Conservation (phyloP, 768 basidiomycete genomes). For the Chiua virens region DNA sequence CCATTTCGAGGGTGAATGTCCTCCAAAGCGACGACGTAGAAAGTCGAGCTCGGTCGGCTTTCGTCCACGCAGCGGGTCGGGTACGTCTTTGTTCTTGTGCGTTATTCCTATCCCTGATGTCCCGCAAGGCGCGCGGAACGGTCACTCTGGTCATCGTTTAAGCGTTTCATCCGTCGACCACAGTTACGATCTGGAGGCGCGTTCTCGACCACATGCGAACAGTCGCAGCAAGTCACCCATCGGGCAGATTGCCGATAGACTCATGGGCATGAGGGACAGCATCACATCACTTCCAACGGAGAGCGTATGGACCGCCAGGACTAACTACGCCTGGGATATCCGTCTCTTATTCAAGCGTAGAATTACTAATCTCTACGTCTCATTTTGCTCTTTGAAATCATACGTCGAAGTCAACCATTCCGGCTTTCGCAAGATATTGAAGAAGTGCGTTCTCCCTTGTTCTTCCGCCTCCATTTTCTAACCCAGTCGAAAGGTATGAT, state of each 20-base stretch:
- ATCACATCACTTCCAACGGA: constrained; percentile 42
- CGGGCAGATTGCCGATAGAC: constrained; percentile 44
- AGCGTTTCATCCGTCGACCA: constrained; percentile 53
- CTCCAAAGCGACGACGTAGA: constrained; percentile 35
- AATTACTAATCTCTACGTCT: constrained; percentile 80
- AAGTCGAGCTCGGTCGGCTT: constrained; percentile 31
- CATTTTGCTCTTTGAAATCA: constrained; percentile 72
- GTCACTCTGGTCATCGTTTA: constrained; percentile 16
- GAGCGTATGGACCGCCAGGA: constrained; percentile 75
- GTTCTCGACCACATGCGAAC: constrained; percentile 16
- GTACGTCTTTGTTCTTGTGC: constrained; percentile 3
- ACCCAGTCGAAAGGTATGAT: constrained; percentile 69
- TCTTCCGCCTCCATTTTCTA: background rate
- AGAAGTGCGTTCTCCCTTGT: constrained; percentile 63
- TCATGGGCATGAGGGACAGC: constrained; percentile 54
- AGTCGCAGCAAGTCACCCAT: constrained; percentile 36
- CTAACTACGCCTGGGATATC: constrained; percentile 82
- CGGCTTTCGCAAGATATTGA: constrained; percentile 92
- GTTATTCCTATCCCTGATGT: background rate
- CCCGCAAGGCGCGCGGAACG: constrained; percentile 11
- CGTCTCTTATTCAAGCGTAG: constrained; percentile 86
- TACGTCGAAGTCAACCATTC: constrained; percentile 92
- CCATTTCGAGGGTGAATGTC: constrained; percentile 26
- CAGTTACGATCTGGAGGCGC: constrained; percentile 35
- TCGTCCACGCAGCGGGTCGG: constrained; percentile 25